Evolutionary conservation across 371 early-diverging fungal genomes (phyloP).

Genomic region (Mortierella sp.): DNA sequence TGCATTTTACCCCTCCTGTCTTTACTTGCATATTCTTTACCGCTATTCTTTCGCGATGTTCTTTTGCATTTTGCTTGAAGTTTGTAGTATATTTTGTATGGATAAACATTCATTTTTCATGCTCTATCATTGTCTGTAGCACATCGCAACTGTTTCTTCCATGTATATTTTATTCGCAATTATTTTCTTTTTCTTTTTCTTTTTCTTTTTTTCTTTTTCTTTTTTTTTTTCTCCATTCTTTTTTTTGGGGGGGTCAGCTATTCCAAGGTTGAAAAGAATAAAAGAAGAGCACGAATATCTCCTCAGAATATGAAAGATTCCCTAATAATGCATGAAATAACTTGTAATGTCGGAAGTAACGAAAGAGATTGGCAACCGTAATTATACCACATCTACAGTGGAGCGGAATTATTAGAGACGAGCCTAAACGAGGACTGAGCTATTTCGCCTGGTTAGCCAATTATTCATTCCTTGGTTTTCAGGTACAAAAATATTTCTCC

Average conservation of each 20-base stretch:
- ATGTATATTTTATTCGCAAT: background rate
- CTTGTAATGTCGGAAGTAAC: no score
- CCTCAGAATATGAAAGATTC: no score
- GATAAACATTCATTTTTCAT: slow-evolving; percentile 1
- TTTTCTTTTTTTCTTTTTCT: background rate
- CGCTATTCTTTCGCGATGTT: background rate
- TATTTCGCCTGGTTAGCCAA: no score
- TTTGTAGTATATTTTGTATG: slow-evolving; percentile 4
- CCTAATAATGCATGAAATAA: no score
- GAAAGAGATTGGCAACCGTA: no score
- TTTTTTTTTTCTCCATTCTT: background rate
- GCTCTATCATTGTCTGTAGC: background rate
- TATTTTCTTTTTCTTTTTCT: slow-evolving; percentile 7
- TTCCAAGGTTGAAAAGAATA: no score
- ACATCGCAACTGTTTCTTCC: background rate
- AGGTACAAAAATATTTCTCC: background rate
- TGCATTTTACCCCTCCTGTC: slow-evolving; percentile 1
- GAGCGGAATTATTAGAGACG: no score
- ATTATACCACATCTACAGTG: no score
- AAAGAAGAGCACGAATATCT: no score
- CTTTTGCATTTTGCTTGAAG: slow-evolving; percentile 1
- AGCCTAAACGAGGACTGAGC: no score
- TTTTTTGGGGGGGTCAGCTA: background rate
- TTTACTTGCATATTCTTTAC: slow-evolving; percentile 3
- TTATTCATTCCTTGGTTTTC: background rate